Percentiles rank a stretch among this genome's conserved stretches.
phyloP scores from a whole-genome alignment of 148 eudicot genomes.

The Heliosperma pusillum region DNA sequence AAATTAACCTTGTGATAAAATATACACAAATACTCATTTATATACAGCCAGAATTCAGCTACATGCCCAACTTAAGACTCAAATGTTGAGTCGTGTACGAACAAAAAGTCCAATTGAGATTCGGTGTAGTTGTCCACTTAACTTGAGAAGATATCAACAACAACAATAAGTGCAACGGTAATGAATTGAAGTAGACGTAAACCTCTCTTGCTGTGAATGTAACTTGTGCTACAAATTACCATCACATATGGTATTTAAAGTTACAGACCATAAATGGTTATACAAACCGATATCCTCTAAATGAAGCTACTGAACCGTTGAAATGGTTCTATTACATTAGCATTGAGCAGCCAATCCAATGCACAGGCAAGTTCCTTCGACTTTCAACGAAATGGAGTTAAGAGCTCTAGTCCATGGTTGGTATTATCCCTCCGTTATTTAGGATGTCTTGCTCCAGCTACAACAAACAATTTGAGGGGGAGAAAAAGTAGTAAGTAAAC shows the following conservation, averaged over 20 bases:
- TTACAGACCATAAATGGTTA: slow-evolving; percentile 18
- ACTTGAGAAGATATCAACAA: not conserved
- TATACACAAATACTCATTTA: too few species aligned
- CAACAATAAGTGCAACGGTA: not conserved
- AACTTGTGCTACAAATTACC: not conserved
- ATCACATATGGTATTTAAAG: not conserved
- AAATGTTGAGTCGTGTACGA: too few species aligned
- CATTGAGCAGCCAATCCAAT: not conserved
- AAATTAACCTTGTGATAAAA: too few species aligned
- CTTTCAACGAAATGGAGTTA: not conserved
- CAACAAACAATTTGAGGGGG: not conserved
- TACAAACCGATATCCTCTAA: slow-evolving; percentile 17
- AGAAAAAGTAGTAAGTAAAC: not conserved
- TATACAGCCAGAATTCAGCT: too few species aligned
- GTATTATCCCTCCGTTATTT: slow-evolving; percentile 37
- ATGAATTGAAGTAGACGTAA: not conserved
- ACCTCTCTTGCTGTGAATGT: not conserved
- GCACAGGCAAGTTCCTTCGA: not conserved
- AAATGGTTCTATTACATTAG: slow-evolving; percentile 5
- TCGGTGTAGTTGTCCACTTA: not conserved
- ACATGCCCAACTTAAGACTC: too few species aligned
- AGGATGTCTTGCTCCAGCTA: slow-evolving; percentile 45
- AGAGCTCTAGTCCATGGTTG: slow-evolving; percentile 16
- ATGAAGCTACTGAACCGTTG: not conserved
- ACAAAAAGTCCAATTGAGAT: too few species aligned